Percentiles rank a stretch among this genome's conserved stretches.
phyloP scores from a whole-genome alignment of 73 alveolate species.

The Paramecium tetraurelia region DNA sequence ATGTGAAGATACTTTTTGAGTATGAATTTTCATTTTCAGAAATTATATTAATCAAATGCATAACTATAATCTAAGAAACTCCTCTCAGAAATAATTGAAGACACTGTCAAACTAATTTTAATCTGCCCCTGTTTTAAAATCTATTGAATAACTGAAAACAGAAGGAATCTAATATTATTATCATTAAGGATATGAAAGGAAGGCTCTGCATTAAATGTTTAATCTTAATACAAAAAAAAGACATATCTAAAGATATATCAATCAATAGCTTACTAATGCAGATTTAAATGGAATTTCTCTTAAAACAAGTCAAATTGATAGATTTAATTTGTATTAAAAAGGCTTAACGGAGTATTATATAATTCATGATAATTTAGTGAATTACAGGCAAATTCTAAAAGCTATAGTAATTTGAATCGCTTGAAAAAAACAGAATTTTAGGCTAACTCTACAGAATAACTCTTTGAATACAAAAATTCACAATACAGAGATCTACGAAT shows the following conservation, averaged over 20 bases:
- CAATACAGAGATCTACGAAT: not conserved
- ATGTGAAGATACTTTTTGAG: not conserved
- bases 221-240: not conserved
- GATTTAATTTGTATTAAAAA: not conserved
- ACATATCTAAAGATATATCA: not conserved
- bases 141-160: not conserved
- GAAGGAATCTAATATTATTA: slow-evolving; percentile 3
- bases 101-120: not conserved
- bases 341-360: not conserved
- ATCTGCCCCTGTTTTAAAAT: not conserved
- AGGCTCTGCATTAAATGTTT: not conserved
- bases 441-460: not conserved
- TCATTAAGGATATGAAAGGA: slow-evolving; percentile 1
- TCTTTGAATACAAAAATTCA: not conserved
- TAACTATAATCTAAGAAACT: not conserved
- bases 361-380: not conserved
- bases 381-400: not conserved
- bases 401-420: not conserved
- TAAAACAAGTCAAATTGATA: not conserved
- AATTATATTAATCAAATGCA: not conserved
- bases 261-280: not conserved
- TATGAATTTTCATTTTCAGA: not conserved
- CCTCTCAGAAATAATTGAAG: not conserved
- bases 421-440: not conserved
- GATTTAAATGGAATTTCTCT: not conserved